Evolutionary conservation across 2,329 filamentous ascomycete genomes (phyloP), one percentile per base, ranked within the genome.

Genomic region (Aspergillus amoenus): DNA sequence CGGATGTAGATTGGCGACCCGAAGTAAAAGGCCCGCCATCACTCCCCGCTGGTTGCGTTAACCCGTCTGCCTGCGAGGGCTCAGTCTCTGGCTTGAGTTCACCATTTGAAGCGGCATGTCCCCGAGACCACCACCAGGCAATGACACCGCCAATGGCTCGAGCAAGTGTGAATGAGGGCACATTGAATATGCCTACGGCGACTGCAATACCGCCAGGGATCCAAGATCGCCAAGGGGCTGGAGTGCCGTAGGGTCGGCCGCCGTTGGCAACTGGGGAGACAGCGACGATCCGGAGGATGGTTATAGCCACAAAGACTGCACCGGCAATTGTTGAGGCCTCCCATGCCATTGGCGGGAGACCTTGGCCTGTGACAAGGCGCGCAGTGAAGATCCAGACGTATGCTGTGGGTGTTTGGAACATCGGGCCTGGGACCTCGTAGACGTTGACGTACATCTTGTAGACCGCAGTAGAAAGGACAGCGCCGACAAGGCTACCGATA

Each of bases 311-410:
- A 68, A 95, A 97, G 2, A 96, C 74, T 1, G 83, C 69, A 0
- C 88, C 93, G n/a, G 89, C 88, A 0, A 85, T 87, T 0, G 87
- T 75, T 0, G 93, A 90, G 79, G 89, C 95, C 67, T 93, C 86
- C 68, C 84, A 86, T 0, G 91, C 93, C 86, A 92, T 92, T 1
- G 84, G 80, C 0, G 94, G 94, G 42, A 99, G 73, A 0, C 94
- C 94, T 63, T 94, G 84, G 2, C 94, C 94, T 0, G 93, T 97
- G 9, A 99, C 93, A 2, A 99, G 81, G 15, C 94, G 83, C 1
- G 94, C 93, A 0, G 94, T 99, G 73, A 97, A 97, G 52, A 99
- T 90, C 94, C 94, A 99, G 5, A 99, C 93, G 71, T 93, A 97
- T 0, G 88, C 93, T 0, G 94, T 97, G 0, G 94, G 94, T 1